Percentiles rank a stretch among this genome's conserved stretches.
Conservation (phyloP, 2,329 filamentous ascomycete genomes). For the Aspergillus glaucus region DNA sequence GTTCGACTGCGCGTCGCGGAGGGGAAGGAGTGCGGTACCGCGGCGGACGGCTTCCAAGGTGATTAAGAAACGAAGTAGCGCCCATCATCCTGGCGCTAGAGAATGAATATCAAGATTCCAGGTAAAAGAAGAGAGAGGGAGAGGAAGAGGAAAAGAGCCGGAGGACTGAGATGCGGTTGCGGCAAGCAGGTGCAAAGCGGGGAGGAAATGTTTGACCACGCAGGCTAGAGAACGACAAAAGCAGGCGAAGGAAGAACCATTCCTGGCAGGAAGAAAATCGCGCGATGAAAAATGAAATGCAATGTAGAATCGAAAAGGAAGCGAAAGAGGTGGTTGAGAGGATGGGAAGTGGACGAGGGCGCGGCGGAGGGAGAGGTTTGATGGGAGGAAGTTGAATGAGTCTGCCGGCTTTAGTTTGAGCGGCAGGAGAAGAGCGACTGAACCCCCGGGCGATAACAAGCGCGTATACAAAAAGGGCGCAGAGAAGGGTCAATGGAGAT, state of each 20-base stretch:
- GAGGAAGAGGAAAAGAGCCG: slow-evolving; percentile 12
- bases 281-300: slow-evolving; percentile 17
- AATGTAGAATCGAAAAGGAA: slow-evolving; percentile 13
- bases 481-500: slow-evolving; percentile 5
- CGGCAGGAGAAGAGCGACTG: background rate
- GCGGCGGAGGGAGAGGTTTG: slow-evolving; percentile 17
- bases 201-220: slow-evolving; percentile 31
- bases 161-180: slow-evolving; percentile 23
- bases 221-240: slow-evolving; percentile 35
- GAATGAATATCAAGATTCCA: background rate
- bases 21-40: slow-evolving; percentile 43
- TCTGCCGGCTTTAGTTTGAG: slow-evolving; percentile 1
- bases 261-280: slow-evolving; percentile 28
- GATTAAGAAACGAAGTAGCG: slow-evolving; percentile 33
- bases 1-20: slow-evolving; percentile 41
- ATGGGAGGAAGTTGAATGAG: slow-evolving; percentile 13
- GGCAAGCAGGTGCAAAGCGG: slow-evolving; percentile 36
- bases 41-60: slow-evolving; percentile 31
- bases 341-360: slow-evolving; percentile 16
- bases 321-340: slow-evolving; percentile 8
- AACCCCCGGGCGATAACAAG: slow-evolving; percentile 6
- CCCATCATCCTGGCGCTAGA: slow-evolving; percentile 27
- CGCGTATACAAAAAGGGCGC: background rate
- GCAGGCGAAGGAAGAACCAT: slow-evolving; percentile 34
- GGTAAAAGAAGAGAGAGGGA: slow-evolving; percentile 8